Percentiles rank a stretch among this genome's conserved stretches.
phyloP scores from a whole-genome alignment of 495 filamentous ascomycete species.

The Darksidea phi region DNA sequence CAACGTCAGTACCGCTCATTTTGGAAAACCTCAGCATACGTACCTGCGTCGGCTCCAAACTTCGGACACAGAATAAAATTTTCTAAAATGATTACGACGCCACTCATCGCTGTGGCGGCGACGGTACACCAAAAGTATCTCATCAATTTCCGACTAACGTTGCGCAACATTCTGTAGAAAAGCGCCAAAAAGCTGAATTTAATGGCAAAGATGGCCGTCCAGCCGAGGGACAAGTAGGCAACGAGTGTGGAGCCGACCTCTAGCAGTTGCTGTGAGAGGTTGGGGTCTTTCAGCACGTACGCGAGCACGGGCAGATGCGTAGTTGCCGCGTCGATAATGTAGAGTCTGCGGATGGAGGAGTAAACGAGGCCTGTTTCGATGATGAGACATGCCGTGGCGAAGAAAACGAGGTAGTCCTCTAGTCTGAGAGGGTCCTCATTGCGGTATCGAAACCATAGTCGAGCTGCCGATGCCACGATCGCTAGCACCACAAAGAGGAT shows the following conservation, averaged over 20 bases:
- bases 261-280: neutral
- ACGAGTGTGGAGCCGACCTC: neutral
- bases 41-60: slow-evolving; percentile 3
- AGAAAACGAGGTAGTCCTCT: slow-evolving; percentile 13
- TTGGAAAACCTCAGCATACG: neutral
- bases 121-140: slow-evolving; percentile 7
- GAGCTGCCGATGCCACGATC: neutral
- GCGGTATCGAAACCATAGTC: slow-evolving; percentile 4
- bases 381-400: slow-evolving; percentile 10
- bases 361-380: slow-evolving; percentile 3
- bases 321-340: neutral
- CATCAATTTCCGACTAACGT: neutral
- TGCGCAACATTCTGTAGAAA: slow-evolving; percentile 7
- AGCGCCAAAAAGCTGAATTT: slow-evolving; percentile 12
- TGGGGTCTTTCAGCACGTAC: neutral
- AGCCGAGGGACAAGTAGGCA: slow-evolving; percentile 1
- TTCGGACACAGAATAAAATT: slow-evolving; percentile 7
- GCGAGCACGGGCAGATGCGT: neutral
- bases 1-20: neutral
- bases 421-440: neutral
- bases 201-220: slow-evolving; percentile 4
- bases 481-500: neutral
- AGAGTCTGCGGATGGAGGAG: neutral
- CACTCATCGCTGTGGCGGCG: neutral
- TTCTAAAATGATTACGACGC: neutral